Conservation (phyloP, 2,329 filamentous ascomycete species). For the Alternaria angustiovoidea region DNA sequence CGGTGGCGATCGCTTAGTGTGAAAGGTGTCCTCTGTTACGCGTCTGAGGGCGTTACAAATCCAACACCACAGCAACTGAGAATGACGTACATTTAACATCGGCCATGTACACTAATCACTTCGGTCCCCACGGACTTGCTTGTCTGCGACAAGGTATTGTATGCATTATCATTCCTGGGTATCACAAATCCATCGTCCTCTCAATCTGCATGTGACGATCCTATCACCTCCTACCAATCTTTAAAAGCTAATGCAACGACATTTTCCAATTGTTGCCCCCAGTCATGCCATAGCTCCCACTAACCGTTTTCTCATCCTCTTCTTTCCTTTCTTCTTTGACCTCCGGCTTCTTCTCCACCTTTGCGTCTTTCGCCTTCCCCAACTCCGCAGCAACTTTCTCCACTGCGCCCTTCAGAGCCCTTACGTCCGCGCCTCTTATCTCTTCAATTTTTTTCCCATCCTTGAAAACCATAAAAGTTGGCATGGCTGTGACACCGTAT, state of each 20-base stretch:
- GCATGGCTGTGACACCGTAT: constrained; percentile 58
- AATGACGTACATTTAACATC: neutral
- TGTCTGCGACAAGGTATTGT: neutral
- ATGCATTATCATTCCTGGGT: neutral
- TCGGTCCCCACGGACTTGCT: neutral
- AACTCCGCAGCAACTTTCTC: constrained; percentile 30
- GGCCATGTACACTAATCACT: neutral
- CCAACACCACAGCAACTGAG: constrained; percentile 14
- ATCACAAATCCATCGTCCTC: neutral
- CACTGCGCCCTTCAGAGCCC: constrained; percentile 35
- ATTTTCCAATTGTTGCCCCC: constrained; percentile 40
- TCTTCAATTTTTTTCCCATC: constrained; percentile 41
- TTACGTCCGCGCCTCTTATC: constrained; percentile 41
- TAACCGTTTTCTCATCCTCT: constrained; percentile 41
- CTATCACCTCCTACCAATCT: neutral
- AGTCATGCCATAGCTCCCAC: constrained; percentile 47
- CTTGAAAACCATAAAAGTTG: constrained; percentile 47
- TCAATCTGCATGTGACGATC: neutral
- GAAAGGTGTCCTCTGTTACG: constrained; percentile 40
- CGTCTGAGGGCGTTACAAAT: constrained; percentile 36
- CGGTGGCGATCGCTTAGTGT: constrained; percentile 38
- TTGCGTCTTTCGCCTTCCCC: constrained; percentile 10
- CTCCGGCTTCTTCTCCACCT: constrained; percentile 13
- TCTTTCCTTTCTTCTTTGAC: constrained; percentile 8
- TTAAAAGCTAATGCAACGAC: constrained; percentile 25